A percentile compares a stretch with the other conserved stretches of the same genome.
These are phyloP conservation scores for Syzygium grande DNA, from an alignment of 345 rosid genomes.

Conservation along the genomic window DNA sequence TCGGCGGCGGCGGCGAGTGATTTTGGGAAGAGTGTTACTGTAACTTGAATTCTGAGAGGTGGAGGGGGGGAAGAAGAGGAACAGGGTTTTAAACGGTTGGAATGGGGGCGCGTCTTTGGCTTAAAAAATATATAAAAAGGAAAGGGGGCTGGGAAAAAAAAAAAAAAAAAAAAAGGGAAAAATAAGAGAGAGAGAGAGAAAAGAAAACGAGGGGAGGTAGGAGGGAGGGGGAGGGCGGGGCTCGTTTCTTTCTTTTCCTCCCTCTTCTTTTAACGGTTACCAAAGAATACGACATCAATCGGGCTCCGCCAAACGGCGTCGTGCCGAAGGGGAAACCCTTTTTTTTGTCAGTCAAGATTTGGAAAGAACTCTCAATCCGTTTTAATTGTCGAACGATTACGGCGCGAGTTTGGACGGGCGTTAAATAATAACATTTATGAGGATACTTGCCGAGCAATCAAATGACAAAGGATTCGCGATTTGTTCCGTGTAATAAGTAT, in stretches of 20 bases:
- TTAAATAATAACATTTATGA: background rate
- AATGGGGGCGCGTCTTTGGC: slow-evolving; percentile 6
- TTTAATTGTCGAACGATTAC: background rate
- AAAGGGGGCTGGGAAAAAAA: background rate
- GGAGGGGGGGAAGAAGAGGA: slow-evolving; percentile 6
- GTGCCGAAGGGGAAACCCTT: background rate
- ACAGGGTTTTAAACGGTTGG: slow-evolving; percentile 41
- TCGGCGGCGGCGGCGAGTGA: background rate
- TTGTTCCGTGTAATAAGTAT: background rate
- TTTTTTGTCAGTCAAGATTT: background rate
- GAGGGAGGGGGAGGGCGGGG: background rate
- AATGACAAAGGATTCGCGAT: background rate
- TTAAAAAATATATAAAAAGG: background rate
- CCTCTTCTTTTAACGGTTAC: background rate
- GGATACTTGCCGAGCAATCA: background rate
- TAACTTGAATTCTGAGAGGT: background rate
- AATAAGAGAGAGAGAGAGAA: background rate
- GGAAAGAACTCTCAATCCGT: background rate
- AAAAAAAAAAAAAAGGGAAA: background rate
- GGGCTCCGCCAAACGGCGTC: background rate
- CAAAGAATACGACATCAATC: background rate
- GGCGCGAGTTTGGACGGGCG: background rate
- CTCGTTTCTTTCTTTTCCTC: background rate
- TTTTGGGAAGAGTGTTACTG: background rate
- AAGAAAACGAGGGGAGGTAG: background rate